phyloP scores from a whole-genome alignment of 305 asterid genomes.

The Fraxinus floribunda region DNA sequence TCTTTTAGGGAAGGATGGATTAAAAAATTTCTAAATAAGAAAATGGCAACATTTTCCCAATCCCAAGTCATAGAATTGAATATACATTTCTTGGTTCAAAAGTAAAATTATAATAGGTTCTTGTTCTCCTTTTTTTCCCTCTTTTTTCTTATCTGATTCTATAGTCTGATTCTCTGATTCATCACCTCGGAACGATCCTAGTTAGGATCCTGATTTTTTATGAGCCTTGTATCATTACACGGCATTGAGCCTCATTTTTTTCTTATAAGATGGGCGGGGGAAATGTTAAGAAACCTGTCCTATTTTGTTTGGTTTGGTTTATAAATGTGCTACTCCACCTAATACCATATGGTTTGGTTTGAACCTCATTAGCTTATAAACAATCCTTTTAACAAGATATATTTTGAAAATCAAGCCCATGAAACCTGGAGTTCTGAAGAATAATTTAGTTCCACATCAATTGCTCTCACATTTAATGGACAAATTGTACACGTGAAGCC shows the following conservation, averaged over 20 bases:
- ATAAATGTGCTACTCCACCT: background rate
- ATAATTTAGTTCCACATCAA: conserved; percentile 9
- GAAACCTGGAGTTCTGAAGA: background rate
- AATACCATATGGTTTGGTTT: background rate
- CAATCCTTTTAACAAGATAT: background rate
- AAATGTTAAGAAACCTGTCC: background rate
- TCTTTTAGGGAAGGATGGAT: background rate
- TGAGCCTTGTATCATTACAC: background rate
- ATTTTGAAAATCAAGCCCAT: background rate
- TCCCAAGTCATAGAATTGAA: background rate
- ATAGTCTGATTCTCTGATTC: background rate
- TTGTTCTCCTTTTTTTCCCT: background rate
- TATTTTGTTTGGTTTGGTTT: background rate
- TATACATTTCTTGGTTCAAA: background rate
- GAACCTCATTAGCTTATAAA: background rate
- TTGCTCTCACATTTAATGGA: conserved; percentile 14
- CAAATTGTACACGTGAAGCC: background rate
- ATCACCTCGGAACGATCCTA: background rate
- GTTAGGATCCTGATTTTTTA: background rate
- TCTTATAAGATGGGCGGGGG: background rate
- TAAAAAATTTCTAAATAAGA: background rate
- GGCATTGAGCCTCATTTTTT: background rate
- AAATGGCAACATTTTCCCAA: background rate
- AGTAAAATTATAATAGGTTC: background rate
- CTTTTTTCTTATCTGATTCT: background rate